Percentiles rank a stretch among this genome's conserved stretches.
These are phyloP conservation scores for Metschnikowia santaceciliae DNA, from an alignment of 805 yeast species.

Conservation along the genomic window DNA sequence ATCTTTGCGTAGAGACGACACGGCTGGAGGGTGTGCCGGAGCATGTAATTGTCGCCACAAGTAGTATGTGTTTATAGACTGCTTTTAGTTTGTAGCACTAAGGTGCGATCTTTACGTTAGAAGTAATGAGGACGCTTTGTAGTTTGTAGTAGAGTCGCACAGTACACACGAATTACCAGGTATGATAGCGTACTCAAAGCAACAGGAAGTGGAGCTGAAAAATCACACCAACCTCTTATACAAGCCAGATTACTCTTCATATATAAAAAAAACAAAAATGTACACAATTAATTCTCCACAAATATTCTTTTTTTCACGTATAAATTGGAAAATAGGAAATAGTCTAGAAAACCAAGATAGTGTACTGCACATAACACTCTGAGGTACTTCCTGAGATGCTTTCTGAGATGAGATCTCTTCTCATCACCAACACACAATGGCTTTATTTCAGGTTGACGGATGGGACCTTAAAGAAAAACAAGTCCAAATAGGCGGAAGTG, in stretches of 20 bases:
- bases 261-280: too few relatives aligned
- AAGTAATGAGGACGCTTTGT: too few relatives aligned
- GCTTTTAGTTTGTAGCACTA: too few relatives aligned
- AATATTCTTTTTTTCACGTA: too few relatives aligned
- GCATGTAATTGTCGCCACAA: not conserved
- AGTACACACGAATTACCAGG: not conserved
- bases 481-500: slow-evolving; percentile 44
- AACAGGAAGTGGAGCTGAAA: too few relatives aligned
- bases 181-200: too few relatives aligned
- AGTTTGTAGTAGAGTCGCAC: not conserved
- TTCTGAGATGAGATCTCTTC: slow-evolving; percentile 2
- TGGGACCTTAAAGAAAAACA: slow-evolving; percentile 63
- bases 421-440: slow-evolving; percentile 39
- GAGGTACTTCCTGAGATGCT: not conserved
- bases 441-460: slow-evolving; percentile 75
- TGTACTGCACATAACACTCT: not conserved
- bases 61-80: not conserved
- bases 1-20: slow-evolving; percentile 17
- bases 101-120: not conserved
- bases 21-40: slow-evolving; percentile 5
- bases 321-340: too few relatives aligned
- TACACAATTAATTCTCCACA: too few relatives aligned
- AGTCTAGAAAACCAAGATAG: too few relatives aligned
- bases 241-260: too few relatives aligned
- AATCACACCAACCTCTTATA: too few relatives aligned